Evolutionary conservation across 1,284 basidiomycete genomes (phyloP), one percentile per base, ranked within the genome.

Genomic region (Gomphus bonarii): DNA sequence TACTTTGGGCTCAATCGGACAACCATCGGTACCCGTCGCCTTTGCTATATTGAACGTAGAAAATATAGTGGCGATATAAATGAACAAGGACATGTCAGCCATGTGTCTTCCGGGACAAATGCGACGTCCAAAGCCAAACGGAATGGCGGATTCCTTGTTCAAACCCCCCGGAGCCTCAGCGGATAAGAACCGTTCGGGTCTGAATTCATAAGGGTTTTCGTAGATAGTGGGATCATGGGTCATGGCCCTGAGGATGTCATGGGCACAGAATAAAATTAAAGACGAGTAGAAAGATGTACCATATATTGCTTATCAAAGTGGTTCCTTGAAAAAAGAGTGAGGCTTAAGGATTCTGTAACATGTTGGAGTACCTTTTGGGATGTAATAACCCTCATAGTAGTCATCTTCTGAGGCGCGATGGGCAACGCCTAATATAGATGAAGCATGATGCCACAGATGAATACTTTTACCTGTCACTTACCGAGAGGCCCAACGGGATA

Each of bases 181-280:
- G 14, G 46, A 31, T 12, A 47, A 31, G 30, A 38, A 51, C 16
- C 54, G 12, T 20, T 50, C 55, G 9, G 58, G 58, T 22, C 22
- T 49, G 57, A 64, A 63, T 31, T 30, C 38, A 18, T 55, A 38
- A 16, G 63, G 62, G 25, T 60, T 52, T 22, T 47, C 18, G 40
- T 61, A 64, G 16, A 58, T 30, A 14, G 28, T 51, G 22, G 54
- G 43, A 54, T 63, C 61, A 20, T 55, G 57, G 25, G 54, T 49
- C 54, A 63, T 58, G 2, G 50, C 63, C 61, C 59, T 61, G 28
- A 12, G 33, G 10, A 49, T 9, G n/a, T 11, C 38, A 16, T 16
- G 12, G 38, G 16, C 6, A 16, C 14, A 16, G 22, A 48, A 6
- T 16, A 6, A 16, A 16, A 16, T 40, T 11, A 40, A 16, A 3